A percentile compares a stretch with the other conserved stretches of the same genome.
Evolutionary conservation across 2,329 filamentous ascomycete species (phyloP).

Genomic region (Ophiocordyceps polyrhachis-furcata): DNA sequence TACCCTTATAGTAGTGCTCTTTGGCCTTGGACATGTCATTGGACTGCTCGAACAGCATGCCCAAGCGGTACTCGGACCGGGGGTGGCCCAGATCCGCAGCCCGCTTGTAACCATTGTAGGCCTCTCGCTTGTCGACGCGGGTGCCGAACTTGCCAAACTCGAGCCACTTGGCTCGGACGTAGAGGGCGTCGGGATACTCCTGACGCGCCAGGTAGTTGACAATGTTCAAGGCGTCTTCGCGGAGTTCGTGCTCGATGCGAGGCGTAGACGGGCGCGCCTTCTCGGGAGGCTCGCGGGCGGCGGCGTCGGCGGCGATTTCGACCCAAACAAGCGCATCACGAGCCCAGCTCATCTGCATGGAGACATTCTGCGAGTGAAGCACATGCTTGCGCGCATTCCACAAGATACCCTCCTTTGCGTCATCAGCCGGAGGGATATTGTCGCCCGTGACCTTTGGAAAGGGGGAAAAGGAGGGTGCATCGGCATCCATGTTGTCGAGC

Average conservation of each 20-base stretch:
- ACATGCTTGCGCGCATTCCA: slow-evolving; percentile 72
- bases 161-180: slow-evolving; percentile 89
- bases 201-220: slow-evolving; percentile 80
- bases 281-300: slow-evolving; percentile 39
- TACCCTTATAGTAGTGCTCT: slow-evolving; percentile 72
- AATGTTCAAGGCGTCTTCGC: slow-evolving; percentile 78
- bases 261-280: slow-evolving; percentile 55
- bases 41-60: slow-evolving; percentile 93
- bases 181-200: slow-evolving; percentile 81
- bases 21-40: slow-evolving; percentile 85
- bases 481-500: slow-evolving; percentile 26
- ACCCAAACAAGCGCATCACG: slow-evolving; percentile 82
- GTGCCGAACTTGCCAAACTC: slow-evolving; percentile 95
- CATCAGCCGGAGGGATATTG: slow-evolving; percentile 83
- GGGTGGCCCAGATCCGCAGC: slow-evolving; percentile 77
- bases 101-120: slow-evolving; percentile 68
- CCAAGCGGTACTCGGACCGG: slow-evolving; percentile 86
- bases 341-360: slow-evolving; percentile 94
- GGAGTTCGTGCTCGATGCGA: slow-evolving; percentile 72
- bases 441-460: slow-evolving; percentile 77
- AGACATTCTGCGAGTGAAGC: slow-evolving; percentile 80
- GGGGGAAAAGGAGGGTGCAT: slow-evolving; percentile 66
- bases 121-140: slow-evolving; percentile 83
- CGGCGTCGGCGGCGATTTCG: slow-evolving; percentile 63
- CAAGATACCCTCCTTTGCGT: slow-evolving; percentile 79